Evolutionary conservation across 192 early-diverging fungal genomes (phyloP), one percentile per base, ranked within the genome.

Genomic region (Linnemannia hyalina): DNA sequence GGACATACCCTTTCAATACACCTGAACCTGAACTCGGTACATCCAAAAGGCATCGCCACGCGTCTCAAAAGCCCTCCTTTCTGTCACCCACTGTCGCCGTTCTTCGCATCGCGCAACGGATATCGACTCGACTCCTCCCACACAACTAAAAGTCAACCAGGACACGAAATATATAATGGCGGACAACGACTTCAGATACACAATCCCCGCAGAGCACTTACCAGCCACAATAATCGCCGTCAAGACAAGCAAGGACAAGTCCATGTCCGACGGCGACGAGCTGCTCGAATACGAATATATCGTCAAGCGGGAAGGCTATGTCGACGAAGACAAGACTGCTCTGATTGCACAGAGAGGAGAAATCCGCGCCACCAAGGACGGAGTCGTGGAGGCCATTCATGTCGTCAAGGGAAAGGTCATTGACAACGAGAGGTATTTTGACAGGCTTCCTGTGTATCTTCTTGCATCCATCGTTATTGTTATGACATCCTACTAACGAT

Each of bases 261-360:
- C 71, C 26, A 75, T 81, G 11, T 80, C 79, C 22, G 68, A 81
- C 32, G 84, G 72, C n/a, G 84, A 86, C 40, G 75, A 71, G n/a
- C 42, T 86, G 54, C 73, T 86, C 29, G 79, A 86, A 40, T 86
- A 81, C 36, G 84, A 86, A 36, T 86, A 86, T 52, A 74, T 15
- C 20, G 84, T 81, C 35, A 22, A 77, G 29, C 79, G 80, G 68
- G 47, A 81, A 38, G 84, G 84, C 2, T 86, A 81, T 65, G 57
- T 76, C 1, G 79, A 81, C 26, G 84, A 86, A 0, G 84, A 72
- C 18, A 54, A 54, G 41, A 78, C 70, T 4, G 73, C 84, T 0
- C 16, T 68, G 35, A 75, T 77, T 4, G 78, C 80, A 15, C 44
- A 76, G 8, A 77, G 84, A 73, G 79, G 75, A 20, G 75, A 81